phyloP scores from a whole-genome alignment of 2,329 filamentous ascomycete genomes.

The Xylariales sp. region DNA sequence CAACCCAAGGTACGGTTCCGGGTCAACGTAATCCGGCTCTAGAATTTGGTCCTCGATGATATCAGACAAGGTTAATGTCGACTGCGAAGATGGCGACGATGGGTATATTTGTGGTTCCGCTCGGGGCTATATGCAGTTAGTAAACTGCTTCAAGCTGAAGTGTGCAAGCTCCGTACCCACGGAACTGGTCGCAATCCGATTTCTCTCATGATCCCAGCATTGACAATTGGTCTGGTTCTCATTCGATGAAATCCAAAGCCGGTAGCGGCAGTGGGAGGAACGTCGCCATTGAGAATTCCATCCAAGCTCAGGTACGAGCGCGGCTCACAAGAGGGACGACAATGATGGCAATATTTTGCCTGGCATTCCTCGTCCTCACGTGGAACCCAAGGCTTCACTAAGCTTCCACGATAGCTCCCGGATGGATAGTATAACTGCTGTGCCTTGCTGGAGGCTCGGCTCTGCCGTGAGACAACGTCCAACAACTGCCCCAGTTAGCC shows the following conservation, averaged over 20 bases:
- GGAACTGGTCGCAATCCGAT: constrained; percentile 56
- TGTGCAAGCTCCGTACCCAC: constrained; percentile 48
- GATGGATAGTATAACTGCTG: constrained; percentile 39
- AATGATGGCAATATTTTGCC: constrained; percentile 62
- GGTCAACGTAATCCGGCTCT: constrained; percentile 23
- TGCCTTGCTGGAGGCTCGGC: constrained; percentile 3
- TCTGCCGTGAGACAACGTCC: constrained; percentile 44
- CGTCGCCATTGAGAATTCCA: constrained; percentile 61
- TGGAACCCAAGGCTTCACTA: constrained; percentile 53
- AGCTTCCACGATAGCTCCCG: constrained; percentile 15
- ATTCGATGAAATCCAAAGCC: constrained; percentile 65
- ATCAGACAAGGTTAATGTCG: constrained; percentile 23
- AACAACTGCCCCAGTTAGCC: constrained; percentile 48
- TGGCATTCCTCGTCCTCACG: constrained; percentile 58
- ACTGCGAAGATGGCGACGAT: constrained; percentile 30
- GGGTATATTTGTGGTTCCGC: background rate
- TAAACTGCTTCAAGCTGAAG: constrained; percentile 25
- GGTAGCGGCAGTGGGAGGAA: constrained; percentile 61
- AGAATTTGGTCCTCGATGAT: constrained; percentile 25
- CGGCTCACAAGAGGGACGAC: constrained; percentile 57
- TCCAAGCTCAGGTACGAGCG: constrained; percentile 63
- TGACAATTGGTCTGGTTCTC: constrained; percentile 57
- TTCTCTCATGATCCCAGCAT: constrained; percentile 54
- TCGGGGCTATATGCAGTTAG: constrained; percentile 32
- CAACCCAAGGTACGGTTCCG: constrained; percentile 18